A percentile compares a stretch with the other conserved stretches of the same genome.
phyloP scores from a whole-genome alignment of 331 rosid species.

The Malus hybrid region DNA sequence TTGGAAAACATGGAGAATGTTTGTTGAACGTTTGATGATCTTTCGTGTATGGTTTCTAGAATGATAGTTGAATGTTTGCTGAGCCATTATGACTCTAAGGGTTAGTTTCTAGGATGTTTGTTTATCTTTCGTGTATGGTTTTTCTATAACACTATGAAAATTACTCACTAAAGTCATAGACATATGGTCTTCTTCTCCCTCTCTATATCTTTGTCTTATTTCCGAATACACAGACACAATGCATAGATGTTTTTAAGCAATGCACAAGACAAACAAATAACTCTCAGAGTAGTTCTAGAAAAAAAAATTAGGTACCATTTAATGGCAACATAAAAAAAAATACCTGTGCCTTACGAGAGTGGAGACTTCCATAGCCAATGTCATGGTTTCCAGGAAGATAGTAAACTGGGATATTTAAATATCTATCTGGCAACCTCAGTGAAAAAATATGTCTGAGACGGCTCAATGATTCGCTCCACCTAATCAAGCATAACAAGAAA shows the following conservation, averaged over 20 bases:
- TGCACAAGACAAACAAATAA: not conserved
- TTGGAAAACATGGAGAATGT: not conserved
- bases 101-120: not conserved
- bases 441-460: conserved; percentile 66
- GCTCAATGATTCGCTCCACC: conserved; percentile 69
- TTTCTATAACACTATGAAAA: not conserved
- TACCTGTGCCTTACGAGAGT: conserved; percentile 52
- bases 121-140: not conserved
- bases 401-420: conserved; percentile 36
- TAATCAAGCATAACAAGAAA: conserved; percentile 18
- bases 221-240: not conserved
- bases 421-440: conserved; percentile 38
- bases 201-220: not conserved
- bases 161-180: not conserved
- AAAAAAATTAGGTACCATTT: not conserved
- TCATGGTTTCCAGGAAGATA: conserved; percentile 80
- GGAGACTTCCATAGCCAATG: conserved; percentile 57
- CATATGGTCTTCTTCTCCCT: too few relatives aligned
- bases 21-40: too few relatives aligned
- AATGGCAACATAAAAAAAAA: conserved; percentile 3
- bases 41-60: too few relatives aligned
- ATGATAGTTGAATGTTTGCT: too few relatives aligned
- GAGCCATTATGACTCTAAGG: not conserved
- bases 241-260: not conserved
- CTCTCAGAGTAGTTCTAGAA: not conserved